phyloP scores from a whole-genome alignment of 2,329 filamentous ascomycete species.

The Colletotrichum higginsianum region DNA sequence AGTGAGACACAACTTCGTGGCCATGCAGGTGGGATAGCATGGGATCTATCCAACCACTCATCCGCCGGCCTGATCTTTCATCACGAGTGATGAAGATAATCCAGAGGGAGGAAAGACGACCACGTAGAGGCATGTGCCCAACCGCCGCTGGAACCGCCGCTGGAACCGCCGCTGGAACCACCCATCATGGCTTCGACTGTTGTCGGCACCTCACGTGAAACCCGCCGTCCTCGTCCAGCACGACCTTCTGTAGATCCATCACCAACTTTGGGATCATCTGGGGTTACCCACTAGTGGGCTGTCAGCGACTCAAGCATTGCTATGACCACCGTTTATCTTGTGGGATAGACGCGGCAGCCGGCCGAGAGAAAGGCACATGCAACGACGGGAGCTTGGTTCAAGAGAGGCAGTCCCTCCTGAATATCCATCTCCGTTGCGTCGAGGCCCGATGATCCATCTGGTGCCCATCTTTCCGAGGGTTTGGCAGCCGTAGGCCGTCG shows the following conservation, averaged over 20 bases:
- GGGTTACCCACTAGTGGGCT: constrained; percentile 27
- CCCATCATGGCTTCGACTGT: constrained; percentile 6
- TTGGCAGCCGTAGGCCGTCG: not conserved
- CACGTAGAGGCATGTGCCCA: constrained; percentile 12
- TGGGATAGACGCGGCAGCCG: constrained; percentile 25
- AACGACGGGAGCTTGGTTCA: not conserved
- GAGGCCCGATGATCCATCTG: constrained; percentile 14
- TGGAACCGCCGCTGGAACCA: constrained; percentile 2
- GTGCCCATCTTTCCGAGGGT: not conserved
- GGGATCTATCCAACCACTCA: not conserved
- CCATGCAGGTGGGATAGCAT: not conserved
- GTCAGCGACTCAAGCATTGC: constrained; percentile 35
- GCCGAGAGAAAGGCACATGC: constrained; percentile 15
- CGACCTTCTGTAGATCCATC: constrained; percentile 32
- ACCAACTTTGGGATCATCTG: constrained; percentile 37
- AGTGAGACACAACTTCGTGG: too few relatives aligned
- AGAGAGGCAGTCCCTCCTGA: constrained; percentile 34
- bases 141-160: constrained; percentile 2
- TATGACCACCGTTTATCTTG: constrained; percentile 41
- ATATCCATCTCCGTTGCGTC: constrained; percentile 12
- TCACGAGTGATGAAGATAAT: not conserved
- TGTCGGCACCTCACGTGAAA: constrained; percentile 24
- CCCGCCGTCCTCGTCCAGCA: constrained; percentile 11
- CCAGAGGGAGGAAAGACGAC: not conserved
- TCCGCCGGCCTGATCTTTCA: not conserved